Conservation (phyloP, 345 rosid genomes). For the Euphorbia lathyris region DNA sequence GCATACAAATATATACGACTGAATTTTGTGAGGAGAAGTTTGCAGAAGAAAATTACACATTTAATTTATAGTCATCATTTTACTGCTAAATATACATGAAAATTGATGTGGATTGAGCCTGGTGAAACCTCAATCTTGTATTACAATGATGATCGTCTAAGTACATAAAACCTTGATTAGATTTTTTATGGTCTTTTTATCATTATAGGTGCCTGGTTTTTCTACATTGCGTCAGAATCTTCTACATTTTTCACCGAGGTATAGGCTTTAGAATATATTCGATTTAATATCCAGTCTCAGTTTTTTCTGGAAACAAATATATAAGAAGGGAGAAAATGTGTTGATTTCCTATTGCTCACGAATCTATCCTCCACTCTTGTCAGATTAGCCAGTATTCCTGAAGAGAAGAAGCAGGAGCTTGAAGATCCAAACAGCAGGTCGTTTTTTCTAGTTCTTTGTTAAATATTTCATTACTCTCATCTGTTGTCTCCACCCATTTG, state of each 20-base stretch:
- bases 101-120: background rate
- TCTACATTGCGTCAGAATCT: constrained; percentile 65
- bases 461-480: background rate
- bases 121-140: background rate
- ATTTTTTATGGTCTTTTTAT: constrained; percentile 15
- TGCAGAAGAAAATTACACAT: background rate
- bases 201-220: constrained; percentile 79
- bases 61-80: background rate
- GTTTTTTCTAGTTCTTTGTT: background rate
- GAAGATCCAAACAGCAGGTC: constrained; percentile 90
- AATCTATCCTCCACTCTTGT: constrained; percentile 17
- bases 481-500: background rate
- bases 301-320: constrained; percentile 1
- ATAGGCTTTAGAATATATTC: constrained; percentile 13
- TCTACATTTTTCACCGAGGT: constrained; percentile 75
- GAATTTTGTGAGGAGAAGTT: background rate
- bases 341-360: background rate
- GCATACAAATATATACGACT: background rate
- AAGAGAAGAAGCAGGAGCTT: constrained; percentile 71
- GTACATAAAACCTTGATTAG: background rate
- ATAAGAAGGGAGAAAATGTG: background rate
- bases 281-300: background rate
- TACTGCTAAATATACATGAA: background rate
- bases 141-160: background rate
- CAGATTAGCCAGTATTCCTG: constrained; percentile 80